A percentile compares a stretch with the other conserved stretches of the same genome.
These are phyloP conservation scores for Cnidoscolus chayamansa DNA, from an alignment of 441 rosid species.

Conservation along the genomic window DNA sequence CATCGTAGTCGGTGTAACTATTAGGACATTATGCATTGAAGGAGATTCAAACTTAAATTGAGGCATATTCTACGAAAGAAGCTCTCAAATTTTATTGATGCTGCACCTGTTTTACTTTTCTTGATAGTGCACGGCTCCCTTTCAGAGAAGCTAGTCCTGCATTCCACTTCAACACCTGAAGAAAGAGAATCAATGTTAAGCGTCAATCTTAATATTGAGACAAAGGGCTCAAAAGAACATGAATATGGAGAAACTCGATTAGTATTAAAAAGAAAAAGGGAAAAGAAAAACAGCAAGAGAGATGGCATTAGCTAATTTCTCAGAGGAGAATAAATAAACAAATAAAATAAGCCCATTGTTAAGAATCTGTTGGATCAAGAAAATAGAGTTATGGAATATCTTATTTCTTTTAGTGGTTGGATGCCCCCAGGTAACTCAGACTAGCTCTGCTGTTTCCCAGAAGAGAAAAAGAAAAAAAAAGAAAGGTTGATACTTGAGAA, in stretches of 20 bases:
- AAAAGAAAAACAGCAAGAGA: background rate
- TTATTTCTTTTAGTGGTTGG: constrained; percentile 8
- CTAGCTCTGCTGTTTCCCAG: constrained; percentile 12
- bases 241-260: constrained; percentile 13
- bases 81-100: constrained; percentile 4
- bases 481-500: constrained; percentile 20
- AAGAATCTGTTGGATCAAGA: background rate
- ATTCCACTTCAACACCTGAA: constrained; percentile 68
- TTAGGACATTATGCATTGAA: background rate
- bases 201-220: constrained; percentile 6
- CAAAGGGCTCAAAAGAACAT: background rate
- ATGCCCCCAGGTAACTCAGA: constrained; percentile 1
- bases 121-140: constrained; percentile 74
- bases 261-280: background rate
- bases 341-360: background rate
- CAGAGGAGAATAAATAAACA: constrained; percentile 10
- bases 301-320: constrained; percentile 14
- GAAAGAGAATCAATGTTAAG: constrained; percentile 20
- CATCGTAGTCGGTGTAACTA: constrained; percentile 10
- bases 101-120: constrained; percentile 72
- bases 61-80: background rate
- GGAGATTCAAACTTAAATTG: background rate
- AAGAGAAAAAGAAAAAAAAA: constrained; percentile 14
- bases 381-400: background rate
- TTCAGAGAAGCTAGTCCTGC: constrained; percentile 81